A percentile compares a stretch with the other conserved stretches of the same genome.
These are phyloP conservation scores for Ambrosiella xylebori DNA, from an alignment of 2,329 filamentous ascomycete genomes.

Conservation along the genomic window DNA sequence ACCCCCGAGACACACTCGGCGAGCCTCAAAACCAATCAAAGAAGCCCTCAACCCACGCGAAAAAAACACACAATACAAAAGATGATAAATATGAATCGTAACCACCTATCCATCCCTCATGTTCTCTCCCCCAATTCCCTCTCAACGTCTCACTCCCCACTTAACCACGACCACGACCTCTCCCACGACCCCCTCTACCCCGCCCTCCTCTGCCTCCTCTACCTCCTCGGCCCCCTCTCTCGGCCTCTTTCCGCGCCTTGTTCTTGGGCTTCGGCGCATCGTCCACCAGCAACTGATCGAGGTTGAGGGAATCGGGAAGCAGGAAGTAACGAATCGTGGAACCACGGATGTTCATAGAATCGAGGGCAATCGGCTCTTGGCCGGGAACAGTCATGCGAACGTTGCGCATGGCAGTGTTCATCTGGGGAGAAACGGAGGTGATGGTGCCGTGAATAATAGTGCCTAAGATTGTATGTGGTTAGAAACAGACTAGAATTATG, in stretches of 20 bases:
- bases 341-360: slow-evolving; percentile 92
- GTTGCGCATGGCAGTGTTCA: slow-evolving; percentile 91
- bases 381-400: slow-evolving; percentile 92
- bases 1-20: background rate
- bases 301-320: slow-evolving; percentile 81
- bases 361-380: slow-evolving; percentile 72
- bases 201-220: slow-evolving; percentile 34
- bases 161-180: slow-evolving; percentile 23
- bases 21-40: background rate
- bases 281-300: slow-evolving; percentile 90
- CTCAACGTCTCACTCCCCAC: background rate
- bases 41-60: background rate
- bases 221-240: slow-evolving; percentile 35
- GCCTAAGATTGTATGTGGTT: slow-evolving; percentile 33
- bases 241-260: slow-evolving; percentile 88
- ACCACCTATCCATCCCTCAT: background rate
- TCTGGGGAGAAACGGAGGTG: slow-evolving; percentile 88
- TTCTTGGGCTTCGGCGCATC: slow-evolving; percentile 98
- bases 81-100: background rate
- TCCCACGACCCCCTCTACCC: slow-evolving; percentile 36
- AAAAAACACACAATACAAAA: slow-evolving; percentile 1
- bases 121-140: background rate
- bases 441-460: slow-evolving; percentile 96
- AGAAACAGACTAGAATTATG: background rate
- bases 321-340: slow-evolving; percentile 95